phyloP scores from a whole-genome alignment of 2,329 filamentous ascomycete species.

The Colletotrichum brevisporum region DNA sequence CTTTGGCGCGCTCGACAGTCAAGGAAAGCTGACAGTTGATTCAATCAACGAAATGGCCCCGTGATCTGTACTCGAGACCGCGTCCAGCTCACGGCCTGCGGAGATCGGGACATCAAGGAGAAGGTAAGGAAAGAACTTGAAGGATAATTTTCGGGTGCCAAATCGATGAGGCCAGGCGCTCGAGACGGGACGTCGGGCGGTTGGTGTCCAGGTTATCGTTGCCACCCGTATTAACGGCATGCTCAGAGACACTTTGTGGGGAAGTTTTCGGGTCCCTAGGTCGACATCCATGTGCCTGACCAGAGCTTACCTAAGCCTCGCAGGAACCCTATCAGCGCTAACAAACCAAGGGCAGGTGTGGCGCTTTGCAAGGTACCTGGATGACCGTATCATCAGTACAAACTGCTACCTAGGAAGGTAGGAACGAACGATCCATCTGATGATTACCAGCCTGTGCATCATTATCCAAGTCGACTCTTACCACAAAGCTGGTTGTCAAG shows the following conservation, averaged over 20 bases:
- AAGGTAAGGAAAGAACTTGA: not conserved
- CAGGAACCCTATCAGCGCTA: not conserved
- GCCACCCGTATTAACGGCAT: not conserved
- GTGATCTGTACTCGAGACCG: not conserved
- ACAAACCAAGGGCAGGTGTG: not conserved
- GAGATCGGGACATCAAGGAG: not conserved
- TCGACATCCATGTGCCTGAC: not conserved
- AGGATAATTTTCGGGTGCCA: not conserved
- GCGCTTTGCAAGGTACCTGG: too few species aligned
- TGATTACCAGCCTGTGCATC: too few species aligned
- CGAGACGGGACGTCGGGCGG: not conserved
- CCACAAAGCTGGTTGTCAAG: too few species aligned
- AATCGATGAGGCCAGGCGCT: not conserved
- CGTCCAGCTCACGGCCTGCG: constrained; percentile 12
- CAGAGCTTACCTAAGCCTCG: not conserved
- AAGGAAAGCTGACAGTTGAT: constrained; percentile 4
- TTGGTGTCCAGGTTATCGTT: not conserved
- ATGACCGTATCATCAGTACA: too few species aligned
- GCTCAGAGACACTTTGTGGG: not conserved
- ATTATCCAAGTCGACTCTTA: too few species aligned
- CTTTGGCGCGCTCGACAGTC: not conserved
- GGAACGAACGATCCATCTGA: too few species aligned
- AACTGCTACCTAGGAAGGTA: too few species aligned
- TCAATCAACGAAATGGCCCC: constrained; percentile 4
- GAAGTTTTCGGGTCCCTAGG: not conserved